Conservation (phyloP, 306 rosid genomes). For the Rosa persica region DNA sequence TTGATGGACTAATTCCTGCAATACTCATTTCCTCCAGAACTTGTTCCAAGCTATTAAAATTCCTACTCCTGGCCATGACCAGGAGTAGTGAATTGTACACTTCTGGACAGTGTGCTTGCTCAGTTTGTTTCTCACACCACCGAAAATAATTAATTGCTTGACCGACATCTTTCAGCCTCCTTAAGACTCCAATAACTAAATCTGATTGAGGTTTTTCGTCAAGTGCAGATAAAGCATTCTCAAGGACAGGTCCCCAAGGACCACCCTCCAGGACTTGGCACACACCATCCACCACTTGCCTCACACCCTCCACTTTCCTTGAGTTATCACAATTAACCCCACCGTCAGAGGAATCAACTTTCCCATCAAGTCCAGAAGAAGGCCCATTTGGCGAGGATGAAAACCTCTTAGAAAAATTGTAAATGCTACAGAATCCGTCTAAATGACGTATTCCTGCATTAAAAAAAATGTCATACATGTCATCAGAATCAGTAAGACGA, state of each 20-base stretch:
- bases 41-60: slow-evolving; percentile 57
- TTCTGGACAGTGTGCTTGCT: slow-evolving; percentile 57
- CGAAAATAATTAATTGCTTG: slow-evolving; percentile 64
- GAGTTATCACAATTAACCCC: slow-evolving; percentile 26
- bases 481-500: neutral
- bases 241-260: slow-evolving; percentile 70
- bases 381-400: slow-evolving; percentile 50
- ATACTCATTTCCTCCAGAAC: slow-evolving; percentile 87
- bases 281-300: slow-evolving; percentile 51
- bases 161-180: slow-evolving; percentile 67
- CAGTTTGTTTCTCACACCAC: slow-evolving; percentile 76
- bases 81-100: slow-evolving; percentile 74
- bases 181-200: slow-evolving; percentile 68
- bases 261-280: slow-evolving; percentile 62
- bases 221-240: slow-evolving; percentile 49
- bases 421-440: slow-evolving; percentile 29
- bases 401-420: slow-evolving; percentile 30
- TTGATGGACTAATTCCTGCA: slow-evolving; percentile 78
- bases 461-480: neutral
- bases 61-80: slow-evolving; percentile 77
- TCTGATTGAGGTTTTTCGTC: slow-evolving; percentile 65
- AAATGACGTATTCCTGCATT: slow-evolving; percentile 48
- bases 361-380: slow-evolving; percentile 41
- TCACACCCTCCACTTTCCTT: slow-evolving; percentile 37
- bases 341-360: slow-evolving; percentile 29